A percentile compares a stretch with the other conserved stretches of the same genome.
phyloP scores from a whole-genome alignment of 129 eudicot genomes.

The Escallonia rubra region DNA sequence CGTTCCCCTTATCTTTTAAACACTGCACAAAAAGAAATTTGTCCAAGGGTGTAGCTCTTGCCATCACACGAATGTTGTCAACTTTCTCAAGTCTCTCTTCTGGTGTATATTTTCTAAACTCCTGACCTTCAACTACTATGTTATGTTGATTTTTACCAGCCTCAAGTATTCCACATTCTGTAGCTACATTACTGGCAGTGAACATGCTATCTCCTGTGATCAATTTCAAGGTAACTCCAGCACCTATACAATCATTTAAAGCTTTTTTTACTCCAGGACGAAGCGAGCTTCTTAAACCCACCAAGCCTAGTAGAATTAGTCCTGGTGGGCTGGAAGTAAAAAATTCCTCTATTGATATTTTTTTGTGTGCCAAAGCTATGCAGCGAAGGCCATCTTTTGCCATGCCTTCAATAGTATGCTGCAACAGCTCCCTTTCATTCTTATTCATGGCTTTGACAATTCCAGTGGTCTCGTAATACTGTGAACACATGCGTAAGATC shows the following conservation, averaged over 20 bases:
- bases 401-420: slow-evolving; percentile 8
- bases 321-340: neutral
- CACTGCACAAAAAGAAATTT: slow-evolving; percentile 11
- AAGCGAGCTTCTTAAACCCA: neutral
- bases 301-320: neutral
- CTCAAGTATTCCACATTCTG: slow-evolving; percentile 8
- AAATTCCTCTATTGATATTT: neutral
- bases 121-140: neutral
- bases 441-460: slow-evolving; percentile 3
- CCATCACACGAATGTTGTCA: slow-evolving; percentile 6
- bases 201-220: slow-evolving; percentile 6
- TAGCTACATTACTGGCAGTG: slow-evolving; percentile 9
- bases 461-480: slow-evolving; percentile 3
- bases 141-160: neutral
- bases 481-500: neutral
- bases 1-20: slow-evolving; percentile 3
- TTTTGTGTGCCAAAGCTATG: slow-evolving; percentile 16
- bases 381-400: slow-evolving; percentile 9
- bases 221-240: slow-evolving; percentile 1
- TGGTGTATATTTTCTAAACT: slow-evolving; percentile 3
- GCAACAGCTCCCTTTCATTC: neutral
- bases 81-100: slow-evolving; percentile 12
- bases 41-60: slow-evolving; percentile 10
- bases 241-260: neutral
- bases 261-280: slow-evolving; percentile 2